Evolutionary conservation across 257 asterid species (phyloP), one percentile per base, ranked within the genome.

Genomic region (Rhazya stricta): DNA sequence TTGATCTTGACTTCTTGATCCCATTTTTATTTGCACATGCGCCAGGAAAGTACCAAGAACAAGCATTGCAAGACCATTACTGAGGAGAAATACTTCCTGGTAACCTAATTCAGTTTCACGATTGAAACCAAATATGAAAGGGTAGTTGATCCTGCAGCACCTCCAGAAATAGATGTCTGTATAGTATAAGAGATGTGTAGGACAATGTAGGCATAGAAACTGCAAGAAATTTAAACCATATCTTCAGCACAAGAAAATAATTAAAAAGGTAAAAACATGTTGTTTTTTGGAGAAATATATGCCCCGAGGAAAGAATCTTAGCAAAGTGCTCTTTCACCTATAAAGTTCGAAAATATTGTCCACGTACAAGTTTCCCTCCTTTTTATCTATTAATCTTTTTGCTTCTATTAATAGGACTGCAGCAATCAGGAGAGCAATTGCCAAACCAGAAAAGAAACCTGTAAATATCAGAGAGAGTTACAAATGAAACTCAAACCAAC

Each of bases 391-490:
- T 72, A 88, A 41, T 71, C 78, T 84, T 83, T 92, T 84, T 62
- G 84, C 90, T 78, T 82, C 79, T 67, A 89, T 80, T 42, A 90
- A 85, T 61, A 92, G 91, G 79, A 82, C 75, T 27, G 80, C 79
- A 76, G 88, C 96, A 68, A 90, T 84, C 67, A 92, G 72, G 73
- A 92, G 86, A 72, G 97, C 87, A 37, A 86, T 34, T 69, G 96
- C 75, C 81, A 90, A 90, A 77, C 97, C 97, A 68, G 88, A 89
- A 78, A 92, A 89, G 80, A 92, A 92, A 73, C 97, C 97, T 92
- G 87, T 68, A 82, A 18, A 79, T 27, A 79, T 41, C 67, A 66
- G 75, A 60, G n/a, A 21, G 68, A 73, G 56, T 39, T 68, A 56
- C 75, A 6, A 57, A 65, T 51, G 25, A 0, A 36, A 60, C 27